These are phyloP conservation scores for Starmerella vaccinii DNA, from an alignment of 805 yeast genomes.

Conservation along the genomic window DNA sequence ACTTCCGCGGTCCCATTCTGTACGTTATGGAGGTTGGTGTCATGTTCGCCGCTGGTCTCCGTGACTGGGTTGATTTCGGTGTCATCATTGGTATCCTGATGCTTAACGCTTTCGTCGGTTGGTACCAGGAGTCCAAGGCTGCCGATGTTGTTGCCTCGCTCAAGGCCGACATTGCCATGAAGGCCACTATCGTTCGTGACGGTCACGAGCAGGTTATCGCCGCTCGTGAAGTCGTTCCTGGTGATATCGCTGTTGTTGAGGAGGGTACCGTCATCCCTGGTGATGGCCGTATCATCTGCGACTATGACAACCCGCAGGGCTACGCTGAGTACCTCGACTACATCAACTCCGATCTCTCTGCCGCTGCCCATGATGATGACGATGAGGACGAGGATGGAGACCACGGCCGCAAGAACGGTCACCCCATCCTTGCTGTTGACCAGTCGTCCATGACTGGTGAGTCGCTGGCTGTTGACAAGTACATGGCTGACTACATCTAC, in stretches of 20 bases:
- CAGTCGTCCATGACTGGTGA: constrained; percentile 98
- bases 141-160: constrained; percentile 94
- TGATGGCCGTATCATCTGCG: constrained; percentile 63
- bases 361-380: constrained; percentile 25
- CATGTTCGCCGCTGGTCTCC: constrained; percentile 85
- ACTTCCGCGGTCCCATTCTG: constrained; percentile 89
- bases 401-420: constrained; percentile 67
- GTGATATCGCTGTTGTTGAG: constrained; percentile 85
- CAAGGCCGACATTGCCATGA: constrained; percentile 87
- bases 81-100: constrained; percentile 80
- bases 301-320: constrained; percentile 33
- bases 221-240: constrained; percentile 84
- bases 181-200: constrained; percentile 77
- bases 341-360: constrained; percentile 31
- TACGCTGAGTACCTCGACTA: constrained; percentile 33
- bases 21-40: constrained; percentile 97
- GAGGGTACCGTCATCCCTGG: constrained; percentile 91
- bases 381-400: constrained; percentile 30
- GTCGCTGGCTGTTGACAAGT: constrained; percentile 92
- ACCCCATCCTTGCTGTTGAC: constrained; percentile 68
- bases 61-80: constrained; percentile 98
- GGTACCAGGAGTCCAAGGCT: constrained; percentile 95
- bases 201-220: constrained; percentile 67
- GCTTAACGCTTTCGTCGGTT: constrained; percentile 89
- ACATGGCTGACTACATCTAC: constrained; percentile 78